Evolutionary conservation across 345 rosid genomes (phyloP), one percentile per base, ranked within the genome.

Genomic region (Angophora floribunda): DNA sequence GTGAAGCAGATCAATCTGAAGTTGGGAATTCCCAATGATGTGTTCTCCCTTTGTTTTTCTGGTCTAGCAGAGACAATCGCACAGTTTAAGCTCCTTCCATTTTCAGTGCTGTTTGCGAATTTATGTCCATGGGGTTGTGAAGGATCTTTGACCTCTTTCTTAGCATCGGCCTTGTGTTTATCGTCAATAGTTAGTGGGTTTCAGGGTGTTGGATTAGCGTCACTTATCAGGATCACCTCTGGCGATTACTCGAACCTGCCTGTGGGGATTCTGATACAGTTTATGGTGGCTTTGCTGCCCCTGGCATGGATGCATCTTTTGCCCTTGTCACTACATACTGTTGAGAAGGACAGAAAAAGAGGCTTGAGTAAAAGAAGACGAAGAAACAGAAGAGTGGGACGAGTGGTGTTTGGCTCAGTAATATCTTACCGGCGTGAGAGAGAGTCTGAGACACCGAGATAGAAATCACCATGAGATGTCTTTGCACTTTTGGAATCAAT

Each of bases 61-160:
- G 96, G 99, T 90, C 89, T 97, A 85, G 97, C 99, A 4, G 99
- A 97, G 88, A 90, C 92, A 49, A 88, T 95, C 2, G 97, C 97
- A 9, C 99, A 97, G 88, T 97, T 97, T 67, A 96, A 95, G 94
- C 91, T 95, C 75, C 96, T 97, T 67, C 99, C 99, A 2, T 97
- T 96, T 86, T 91, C 93, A 24, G 94, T 95, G 47, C 86, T 95
- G 52, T 88, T 96, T 79, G 99, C 93, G 4, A 95, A 91, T 89
- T 89, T 95, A 90, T 96, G 99, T 87, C 99, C 98, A 3, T 92
- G 85, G 87, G 98, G 99, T 4, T 97, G 95, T 86, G 98, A 95
- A 93, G 99, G 98, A 89, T 97, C 99, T 30, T 91, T 97, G n/a
- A 95, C 95, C 49, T 96, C 99, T 44, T 96, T 97, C 90, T 87